Evolutionary conservation across 179 eudicot genomes (phyloP).

Genomic region (Drosera spatulata): DNA sequence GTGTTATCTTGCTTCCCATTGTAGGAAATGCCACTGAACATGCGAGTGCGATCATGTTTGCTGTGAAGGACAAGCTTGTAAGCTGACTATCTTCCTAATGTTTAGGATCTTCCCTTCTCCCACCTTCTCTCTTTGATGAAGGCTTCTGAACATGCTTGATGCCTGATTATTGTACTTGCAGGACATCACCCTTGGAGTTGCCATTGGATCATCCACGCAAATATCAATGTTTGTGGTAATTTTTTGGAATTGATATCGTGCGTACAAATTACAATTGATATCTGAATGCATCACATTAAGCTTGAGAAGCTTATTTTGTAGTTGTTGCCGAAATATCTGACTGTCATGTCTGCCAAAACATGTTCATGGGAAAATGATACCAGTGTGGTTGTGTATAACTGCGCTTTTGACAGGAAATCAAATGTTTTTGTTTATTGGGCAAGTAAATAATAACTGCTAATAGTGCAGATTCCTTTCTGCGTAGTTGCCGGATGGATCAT

Average conservation of each 20-base stretch:
- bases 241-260: neutral
- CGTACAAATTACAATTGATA: neutral
- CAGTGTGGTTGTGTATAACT: no score
- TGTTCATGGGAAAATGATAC: no score
- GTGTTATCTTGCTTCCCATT: slow-evolving; percentile 44
- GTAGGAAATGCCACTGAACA: slow-evolving; percentile 58
- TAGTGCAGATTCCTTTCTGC: slow-evolving; percentile 38
- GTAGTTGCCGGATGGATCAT: slow-evolving; percentile 38
- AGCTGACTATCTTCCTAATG: slow-evolving; percentile 8
- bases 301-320: no score
- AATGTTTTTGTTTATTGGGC: neutral
- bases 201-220: slow-evolving; percentile 46
- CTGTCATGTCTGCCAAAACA: no score
- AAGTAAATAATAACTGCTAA: slow-evolving; percentile 9
- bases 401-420: neutral
- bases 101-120: neutral
- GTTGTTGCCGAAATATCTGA: no score
- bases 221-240: slow-evolving; percentile 46
- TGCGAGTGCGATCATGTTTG: slow-evolving; percentile 51
- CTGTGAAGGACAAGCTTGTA: slow-evolving; percentile 45
- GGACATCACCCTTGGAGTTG: slow-evolving; percentile 48
- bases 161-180: slow-evolving; percentile 4
- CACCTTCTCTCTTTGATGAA: neutral
- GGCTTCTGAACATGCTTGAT: no score
- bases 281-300: no score